phyloP scores from a whole-genome alignment of 23 red algal genomes.

The Gracilaria domingensis region DNA sequence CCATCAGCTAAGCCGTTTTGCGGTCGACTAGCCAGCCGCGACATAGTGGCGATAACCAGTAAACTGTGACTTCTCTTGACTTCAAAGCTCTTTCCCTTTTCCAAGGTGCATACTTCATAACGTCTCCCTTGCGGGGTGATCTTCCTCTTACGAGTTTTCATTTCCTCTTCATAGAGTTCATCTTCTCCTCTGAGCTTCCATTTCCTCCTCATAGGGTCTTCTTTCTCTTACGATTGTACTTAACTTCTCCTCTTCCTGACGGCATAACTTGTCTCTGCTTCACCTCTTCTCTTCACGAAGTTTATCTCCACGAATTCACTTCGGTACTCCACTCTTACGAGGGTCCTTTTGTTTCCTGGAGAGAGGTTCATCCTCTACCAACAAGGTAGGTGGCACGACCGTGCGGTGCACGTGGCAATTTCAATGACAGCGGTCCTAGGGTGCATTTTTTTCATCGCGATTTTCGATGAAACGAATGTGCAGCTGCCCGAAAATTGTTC shows the following conservation, averaged over 20 bases:
- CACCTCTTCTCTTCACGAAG: background rate
- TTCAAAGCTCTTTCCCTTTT: background rate
- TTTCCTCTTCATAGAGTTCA: background rate
- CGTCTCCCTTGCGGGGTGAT: too few species aligned
- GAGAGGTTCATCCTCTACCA: too few species aligned
- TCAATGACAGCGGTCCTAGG: too few species aligned
- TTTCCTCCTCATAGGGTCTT: background rate
- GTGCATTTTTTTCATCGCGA: too few species aligned
- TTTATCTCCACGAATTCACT: too few species aligned
- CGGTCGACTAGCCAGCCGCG: background rate
- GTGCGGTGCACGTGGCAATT: too few species aligned
- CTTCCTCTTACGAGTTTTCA: background rate
- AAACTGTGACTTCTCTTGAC: background rate
- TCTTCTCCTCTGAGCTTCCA: background rate
- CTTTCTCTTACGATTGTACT: too few species aligned
- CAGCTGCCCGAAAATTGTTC: too few species aligned
- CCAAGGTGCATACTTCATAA: background rate
- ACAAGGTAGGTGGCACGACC: too few species aligned
- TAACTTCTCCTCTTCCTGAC: constrained; percentile 4
- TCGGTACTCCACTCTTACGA: too few species aligned
- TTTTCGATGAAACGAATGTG: too few species aligned
- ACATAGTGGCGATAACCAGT: background rate
- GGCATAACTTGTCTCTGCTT: background rate
- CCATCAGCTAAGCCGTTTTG: background rate
- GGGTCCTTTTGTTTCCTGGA: too few species aligned